These are phyloP conservation scores for Crithidia thermophila DNA, from an alignment of 208 protist species.

Conservation along the genomic window DNA sequence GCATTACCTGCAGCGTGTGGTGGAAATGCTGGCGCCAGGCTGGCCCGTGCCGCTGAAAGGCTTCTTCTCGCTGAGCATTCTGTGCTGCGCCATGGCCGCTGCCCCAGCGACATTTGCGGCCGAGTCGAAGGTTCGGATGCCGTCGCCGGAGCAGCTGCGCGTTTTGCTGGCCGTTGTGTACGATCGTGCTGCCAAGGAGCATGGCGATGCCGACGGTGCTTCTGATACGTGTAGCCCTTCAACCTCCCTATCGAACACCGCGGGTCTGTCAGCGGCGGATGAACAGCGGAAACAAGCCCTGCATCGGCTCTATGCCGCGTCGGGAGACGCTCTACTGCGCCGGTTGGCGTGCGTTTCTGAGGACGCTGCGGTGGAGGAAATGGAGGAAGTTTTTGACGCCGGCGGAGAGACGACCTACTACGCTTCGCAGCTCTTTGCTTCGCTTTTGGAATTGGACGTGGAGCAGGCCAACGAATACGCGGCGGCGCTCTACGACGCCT, in stretches of 20 bases:
- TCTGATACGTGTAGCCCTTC: too few species aligned
- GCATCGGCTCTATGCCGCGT: constrained; percentile 18
- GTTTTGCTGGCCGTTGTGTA: constrained; percentile 21
- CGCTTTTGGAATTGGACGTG: constrained; percentile 36
- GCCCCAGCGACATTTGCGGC: constrained; percentile 7
- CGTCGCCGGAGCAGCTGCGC: constrained; percentile 19
- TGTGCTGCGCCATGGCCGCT: constrained; percentile 31
- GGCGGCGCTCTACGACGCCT: constrained; percentile 24
- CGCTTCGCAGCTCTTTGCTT: constrained; percentile 37
- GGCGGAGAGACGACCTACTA: constrained; percentile 24
- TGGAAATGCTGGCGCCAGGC: constrained; percentile 58
- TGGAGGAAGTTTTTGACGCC: not conserved
- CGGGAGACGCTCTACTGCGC: constrained; percentile 34
- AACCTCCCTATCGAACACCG: too few species aligned
- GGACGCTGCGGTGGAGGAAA: not conserved
- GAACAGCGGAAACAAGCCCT: not conserved
- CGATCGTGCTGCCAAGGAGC: not conserved
- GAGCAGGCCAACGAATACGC: constrained; percentile 32
- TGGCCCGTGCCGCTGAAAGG: constrained; percentile 70
- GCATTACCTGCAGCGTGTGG: constrained; percentile 62
- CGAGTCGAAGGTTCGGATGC: constrained; percentile 7
- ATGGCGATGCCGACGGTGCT: too few species aligned
- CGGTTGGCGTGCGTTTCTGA: constrained; percentile 3
- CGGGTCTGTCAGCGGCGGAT: not conserved
- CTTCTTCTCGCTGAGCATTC: constrained; percentile 61